phyloP scores from a whole-genome alignment of 2,329 filamentous ascomycete species.

The Paecilomyces sp. region DNA sequence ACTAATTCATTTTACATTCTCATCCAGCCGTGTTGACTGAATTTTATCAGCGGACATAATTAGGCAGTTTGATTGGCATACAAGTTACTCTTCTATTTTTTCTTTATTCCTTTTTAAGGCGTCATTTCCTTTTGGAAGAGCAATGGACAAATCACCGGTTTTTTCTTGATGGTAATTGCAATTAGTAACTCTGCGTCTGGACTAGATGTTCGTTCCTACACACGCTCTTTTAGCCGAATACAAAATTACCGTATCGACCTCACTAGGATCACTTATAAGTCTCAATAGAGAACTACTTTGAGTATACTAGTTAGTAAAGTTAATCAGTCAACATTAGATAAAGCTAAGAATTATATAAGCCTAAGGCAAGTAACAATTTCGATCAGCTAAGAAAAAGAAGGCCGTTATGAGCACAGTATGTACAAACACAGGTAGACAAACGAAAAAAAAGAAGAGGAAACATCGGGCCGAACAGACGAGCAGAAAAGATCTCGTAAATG shows the following conservation, averaged over 20 bases:
- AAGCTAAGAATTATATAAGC: background rate
- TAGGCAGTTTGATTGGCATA: background rate
- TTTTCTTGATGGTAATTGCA: background rate
- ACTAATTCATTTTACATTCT: constrained; percentile 46
- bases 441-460: background rate
- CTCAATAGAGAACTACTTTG: background rate
- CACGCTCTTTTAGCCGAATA: background rate
- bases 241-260: background rate
- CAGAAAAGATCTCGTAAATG: too few relatives aligned
- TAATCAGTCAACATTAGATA: background rate
- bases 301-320: background rate
- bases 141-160: background rate
- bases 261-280: background rate
- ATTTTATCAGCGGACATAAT: background rate
- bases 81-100: background rate
- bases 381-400: background rate
- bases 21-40: background rate
- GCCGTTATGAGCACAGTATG: background rate
- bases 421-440: background rate
- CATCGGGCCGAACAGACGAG: background rate
- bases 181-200: background rate
- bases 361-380: background rate
- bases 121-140: background rate
- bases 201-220: background rate
- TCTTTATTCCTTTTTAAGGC: background rate